A percentile compares a stretch with the other conserved stretches of the same genome.
These are phyloP conservation scores for Eudorina sp. DNA, from an alignment of 139 green algal species.

Conservation along the genomic window DNA sequence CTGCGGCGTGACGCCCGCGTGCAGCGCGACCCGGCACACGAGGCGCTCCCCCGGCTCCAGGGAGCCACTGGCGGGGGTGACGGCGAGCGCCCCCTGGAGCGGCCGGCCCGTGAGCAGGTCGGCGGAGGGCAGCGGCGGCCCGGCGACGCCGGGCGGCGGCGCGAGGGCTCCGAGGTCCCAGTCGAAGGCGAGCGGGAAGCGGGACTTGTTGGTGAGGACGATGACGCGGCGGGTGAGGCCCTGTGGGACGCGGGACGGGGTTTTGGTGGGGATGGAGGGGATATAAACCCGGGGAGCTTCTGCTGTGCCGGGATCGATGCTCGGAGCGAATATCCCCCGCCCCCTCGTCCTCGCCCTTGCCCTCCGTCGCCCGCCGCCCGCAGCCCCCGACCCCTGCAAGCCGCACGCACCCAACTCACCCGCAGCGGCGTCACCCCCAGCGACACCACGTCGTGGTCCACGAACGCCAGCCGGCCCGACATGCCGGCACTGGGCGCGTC, in stretches of 20 bases:
- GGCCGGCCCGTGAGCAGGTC: constrained; percentile 8
- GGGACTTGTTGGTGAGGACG: constrained; percentile 61
- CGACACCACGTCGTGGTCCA: constrained; percentile 41
- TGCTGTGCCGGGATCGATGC: too few species aligned
- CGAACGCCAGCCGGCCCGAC: constrained; percentile 41
- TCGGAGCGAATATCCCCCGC: too few species aligned
- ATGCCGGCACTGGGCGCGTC: constrained; percentile 27
- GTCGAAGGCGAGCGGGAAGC: constrained; percentile 56
- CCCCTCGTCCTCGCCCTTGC: too few species aligned
- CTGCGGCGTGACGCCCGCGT: constrained; percentile 49
- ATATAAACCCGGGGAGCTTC: too few species aligned
- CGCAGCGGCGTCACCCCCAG: constrained; percentile 17
- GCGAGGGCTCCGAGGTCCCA: constrained; percentile 53
- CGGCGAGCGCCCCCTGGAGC: constrained; percentile 32
- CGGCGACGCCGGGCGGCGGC: neutral
- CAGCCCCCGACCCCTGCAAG: neutral
- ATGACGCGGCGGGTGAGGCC: constrained; percentile 54
- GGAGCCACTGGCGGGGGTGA: constrained; percentile 19
- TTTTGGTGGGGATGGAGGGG: neutral
- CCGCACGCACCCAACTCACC: neutral
- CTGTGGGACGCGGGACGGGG: neutral
- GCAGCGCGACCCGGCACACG: constrained; percentile 37
- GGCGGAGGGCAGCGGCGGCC: neutral
- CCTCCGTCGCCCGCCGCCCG: too few species aligned
- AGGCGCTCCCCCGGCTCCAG: constrained; percentile 52